Percentiles rank a stretch among this genome's conserved stretches.
phyloP scores from a whole-genome alignment of 257 asterid species.

The Perilla frutescens region DNA sequence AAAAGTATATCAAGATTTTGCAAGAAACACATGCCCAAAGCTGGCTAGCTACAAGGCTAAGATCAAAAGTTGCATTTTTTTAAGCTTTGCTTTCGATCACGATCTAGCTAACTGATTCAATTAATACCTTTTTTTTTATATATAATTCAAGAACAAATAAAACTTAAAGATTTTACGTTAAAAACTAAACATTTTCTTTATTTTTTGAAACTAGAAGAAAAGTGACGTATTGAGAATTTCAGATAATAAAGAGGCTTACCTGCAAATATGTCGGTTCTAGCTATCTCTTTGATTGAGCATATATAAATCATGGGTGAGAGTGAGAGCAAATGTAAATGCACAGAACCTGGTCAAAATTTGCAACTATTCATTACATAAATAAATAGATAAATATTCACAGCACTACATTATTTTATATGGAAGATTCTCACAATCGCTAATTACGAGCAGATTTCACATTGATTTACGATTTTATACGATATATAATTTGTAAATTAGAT shows the following conservation, averaged over 20 bases:
- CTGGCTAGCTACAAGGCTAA: conserved; percentile 1
- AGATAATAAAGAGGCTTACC: conserved; percentile 30
- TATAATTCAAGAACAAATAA: no score
- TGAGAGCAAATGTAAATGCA: conserved; percentile 43
- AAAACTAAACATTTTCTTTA: no score
- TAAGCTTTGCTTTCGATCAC: conserved; percentile 22
- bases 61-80: conserved; percentile 24
- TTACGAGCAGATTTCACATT: no score
- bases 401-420: conserved; percentile 23
- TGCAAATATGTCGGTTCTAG: conserved; percentile 34
- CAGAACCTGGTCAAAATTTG: conserved; percentile 45
- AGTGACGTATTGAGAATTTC: background rate
- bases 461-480: no score
- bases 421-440: no score
- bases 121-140: no score
- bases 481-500: no score
- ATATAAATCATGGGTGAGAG: conserved; percentile 27
- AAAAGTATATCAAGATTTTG: conserved; percentile 13
- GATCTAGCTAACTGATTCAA: no score
- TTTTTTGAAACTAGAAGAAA: no score
- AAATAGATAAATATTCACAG: background rate
- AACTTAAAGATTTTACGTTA: background rate
- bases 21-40: conserved; percentile 19
- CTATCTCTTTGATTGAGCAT: conserved; percentile 21
- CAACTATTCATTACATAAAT: conserved; percentile 37